phyloP scores from a whole-genome alignment of 139 green algal genomes.

The Diplosphaera chodatii region DNA sequence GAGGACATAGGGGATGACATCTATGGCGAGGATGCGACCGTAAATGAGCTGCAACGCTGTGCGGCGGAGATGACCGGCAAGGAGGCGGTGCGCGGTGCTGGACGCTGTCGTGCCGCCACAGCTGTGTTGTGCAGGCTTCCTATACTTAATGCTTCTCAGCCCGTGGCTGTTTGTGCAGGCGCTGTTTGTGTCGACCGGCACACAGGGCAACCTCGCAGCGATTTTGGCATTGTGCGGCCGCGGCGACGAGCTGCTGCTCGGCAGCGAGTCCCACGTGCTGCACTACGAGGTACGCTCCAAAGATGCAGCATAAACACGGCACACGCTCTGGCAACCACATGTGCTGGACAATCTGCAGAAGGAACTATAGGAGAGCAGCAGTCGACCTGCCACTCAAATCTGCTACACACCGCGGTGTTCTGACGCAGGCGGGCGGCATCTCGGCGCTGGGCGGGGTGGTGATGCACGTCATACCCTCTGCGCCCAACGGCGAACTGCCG shows the following conservation, averaged over 20 bases:
- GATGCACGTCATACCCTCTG: slow-evolving; percentile 18
- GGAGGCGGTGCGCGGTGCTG: slow-evolving; percentile 28
- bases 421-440: slow-evolving; percentile 28
- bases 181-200: slow-evolving; percentile 67
- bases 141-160: no score
- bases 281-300: slow-evolving; percentile 28
- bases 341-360: no score
- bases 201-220: slow-evolving; percentile 71
- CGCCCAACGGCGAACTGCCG: slow-evolving; percentile 14
- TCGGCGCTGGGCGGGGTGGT: slow-evolving; percentile 11
- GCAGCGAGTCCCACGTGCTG: slow-evolving; percentile 45
- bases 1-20: slow-evolving; percentile 73
- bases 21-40: slow-evolving; percentile 64
- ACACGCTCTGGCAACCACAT: no score
- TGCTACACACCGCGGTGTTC: no score
- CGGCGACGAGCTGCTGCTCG: slow-evolving; percentile 39
- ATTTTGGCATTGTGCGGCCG: slow-evolving; percentile 29
- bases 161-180: slow-evolving; percentile 7
- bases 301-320: no score
- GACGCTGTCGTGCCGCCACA: no score
- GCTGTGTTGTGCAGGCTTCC: no score
- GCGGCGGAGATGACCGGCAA: slow-evolving; percentile 57
- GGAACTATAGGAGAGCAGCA: no score
- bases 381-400: no score
- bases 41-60: slow-evolving; percentile 52